Percentiles rank a stretch among this genome's conserved stretches.
phyloP scores from a whole-genome alignment of 192 early-diverging fungal genomes.

The Podila horticola region DNA sequence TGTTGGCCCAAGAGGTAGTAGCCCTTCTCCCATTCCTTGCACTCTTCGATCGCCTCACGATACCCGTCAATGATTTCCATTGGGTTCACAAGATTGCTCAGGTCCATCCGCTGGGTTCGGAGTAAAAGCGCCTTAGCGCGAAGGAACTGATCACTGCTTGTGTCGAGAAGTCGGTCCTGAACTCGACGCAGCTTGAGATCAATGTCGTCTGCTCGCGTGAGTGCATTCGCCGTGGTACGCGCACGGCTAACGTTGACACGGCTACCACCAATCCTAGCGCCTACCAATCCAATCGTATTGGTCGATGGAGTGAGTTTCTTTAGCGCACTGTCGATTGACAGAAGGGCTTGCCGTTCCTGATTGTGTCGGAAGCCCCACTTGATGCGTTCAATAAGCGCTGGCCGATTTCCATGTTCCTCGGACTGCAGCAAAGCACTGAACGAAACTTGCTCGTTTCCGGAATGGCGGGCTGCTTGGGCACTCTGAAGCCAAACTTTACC shows the following conservation, averaged over 20 bases:
- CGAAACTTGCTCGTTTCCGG: constrained; percentile 64
- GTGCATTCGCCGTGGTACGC: background rate
- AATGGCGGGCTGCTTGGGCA: constrained; percentile 66
- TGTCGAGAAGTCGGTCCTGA: constrained; percentile 20
- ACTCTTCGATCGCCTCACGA: constrained; percentile 20
- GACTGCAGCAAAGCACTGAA: constrained; percentile 71
- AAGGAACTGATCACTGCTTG: constrained; percentile 11
- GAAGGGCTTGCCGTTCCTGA: constrained; percentile 64
- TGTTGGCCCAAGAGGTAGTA: constrained; percentile 70
- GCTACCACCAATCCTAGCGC: background rate
- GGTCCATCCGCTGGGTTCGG: constrained; percentile 67
- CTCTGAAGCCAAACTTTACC: constrained; percentile 74
- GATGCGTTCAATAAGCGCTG: constrained; percentile 62
- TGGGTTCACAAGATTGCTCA: constrained; percentile 51
- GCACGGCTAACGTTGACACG: background rate
- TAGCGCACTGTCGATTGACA: constrained; percentile 55
- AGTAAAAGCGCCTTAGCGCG: constrained; percentile 55
- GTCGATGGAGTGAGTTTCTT: background rate
- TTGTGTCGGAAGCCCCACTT: constrained; percentile 68
- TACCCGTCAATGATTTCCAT: constrained; percentile 57
- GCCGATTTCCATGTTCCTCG: constrained; percentile 42
- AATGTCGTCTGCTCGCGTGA: background rate
- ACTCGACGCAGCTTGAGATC: constrained; percentile 8
- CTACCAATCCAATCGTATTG: background rate
- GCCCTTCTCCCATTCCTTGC: constrained; percentile 74